Base-by-base conservation (phyloP, 2,329 filamentous ascomycete species). In the Mycocentrospora acerina region DNA sequence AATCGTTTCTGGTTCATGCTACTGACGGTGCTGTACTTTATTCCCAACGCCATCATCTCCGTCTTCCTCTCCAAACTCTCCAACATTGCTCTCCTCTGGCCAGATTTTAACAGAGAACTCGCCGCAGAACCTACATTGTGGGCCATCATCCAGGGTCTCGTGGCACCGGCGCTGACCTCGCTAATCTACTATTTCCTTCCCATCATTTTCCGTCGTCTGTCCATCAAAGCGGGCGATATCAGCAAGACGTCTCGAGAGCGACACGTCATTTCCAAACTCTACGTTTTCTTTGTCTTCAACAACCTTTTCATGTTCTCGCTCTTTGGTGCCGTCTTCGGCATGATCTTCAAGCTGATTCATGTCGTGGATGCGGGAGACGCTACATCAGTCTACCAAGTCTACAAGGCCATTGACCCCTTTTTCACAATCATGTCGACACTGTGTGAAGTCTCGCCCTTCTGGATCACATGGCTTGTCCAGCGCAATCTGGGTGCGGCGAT, bases 251-350 rank as follows among this genome's bases (percentile, higher is more conserved):
- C 88, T 17, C 82, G 93, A 37, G 93, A 98, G 65, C 80, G 89
- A 19, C 91, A 97, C 66, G 93, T 98, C 35, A 78, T 93, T 42
- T 83, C 82, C 47, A 94, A 95, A 67, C 78, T 98, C 2, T 98
- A 94, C 69, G 80, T 87, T 13, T 98, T 98, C 72, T 98, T 98
- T 68, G 81, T 96, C 35, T 90, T 98, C 76, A 98, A 98, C 78
- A 97, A 97, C 62, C 70, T 98, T 38, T 74, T 98, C 51, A 83
- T 97, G 41, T 97, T 97, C 68, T 96, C 90, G 9, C 74, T 95
- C 11, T 97, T 97, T 67, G 88, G 87, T 29, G 83, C 88, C 2
- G 70, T 90, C 12, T 96, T 88, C 82, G 73, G 74, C 1, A 90
- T 73, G 4, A 81, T 95, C 25, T 71, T 90, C 30, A 62, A 79